A percentile compares a stretch with the other conserved stretches of the same genome.
phyloP scores from a whole-genome alignment of 2,329 filamentous ascomycete genomes.

The Hymenoscyphus linearis region DNA sequence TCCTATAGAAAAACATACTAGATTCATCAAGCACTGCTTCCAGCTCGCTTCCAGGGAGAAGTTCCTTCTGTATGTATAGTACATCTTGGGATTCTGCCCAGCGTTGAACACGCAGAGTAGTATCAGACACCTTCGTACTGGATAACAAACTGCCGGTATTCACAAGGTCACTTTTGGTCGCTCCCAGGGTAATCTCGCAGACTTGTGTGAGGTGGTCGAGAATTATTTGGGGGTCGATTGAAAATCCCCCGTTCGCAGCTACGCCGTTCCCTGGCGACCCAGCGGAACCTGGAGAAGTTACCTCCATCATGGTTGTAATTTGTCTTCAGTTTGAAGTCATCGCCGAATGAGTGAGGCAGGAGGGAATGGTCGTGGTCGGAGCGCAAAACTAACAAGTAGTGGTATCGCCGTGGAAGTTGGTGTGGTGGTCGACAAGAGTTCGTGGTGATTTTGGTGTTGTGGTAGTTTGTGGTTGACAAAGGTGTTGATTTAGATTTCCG shows the following conservation, averaged over 20 bases:
- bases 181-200: slow-evolving; percentile 68
- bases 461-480: slow-evolving; percentile 5
- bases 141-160: slow-evolving; percentile 78
- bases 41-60: slow-evolving; percentile 38
- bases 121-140: slow-evolving; percentile 65
- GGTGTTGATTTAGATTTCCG: not conserved
- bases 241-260: slow-evolving; percentile 36
- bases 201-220: slow-evolving; percentile 68
- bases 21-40: slow-evolving; percentile 30
- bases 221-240: slow-evolving; percentile 62
- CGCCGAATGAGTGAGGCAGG: slow-evolving; percentile 13
- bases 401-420: slow-evolving; percentile 13
- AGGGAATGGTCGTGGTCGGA: slow-evolving; percentile 14
- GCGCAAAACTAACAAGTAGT: not conserved
- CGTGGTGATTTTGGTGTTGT: slow-evolving; percentile 16
- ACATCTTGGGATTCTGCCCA: slow-evolving; percentile 84
- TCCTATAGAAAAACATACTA: slow-evolving; percentile 32
- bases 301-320: slow-evolving; percentile 29
- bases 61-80: slow-evolving; percentile 86
- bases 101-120: slow-evolving; percentile 82
- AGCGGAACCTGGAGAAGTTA: slow-evolving; percentile 26
- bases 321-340: slow-evolving; percentile 22
- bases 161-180: slow-evolving; percentile 72
- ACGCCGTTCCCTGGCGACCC: slow-evolving; percentile 27
- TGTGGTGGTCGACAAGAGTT: slow-evolving; percentile 11